phyloP scores from a whole-genome alignment of 1,284 basidiomycete genomes.

The Laetiporus sulphureus region DNA sequence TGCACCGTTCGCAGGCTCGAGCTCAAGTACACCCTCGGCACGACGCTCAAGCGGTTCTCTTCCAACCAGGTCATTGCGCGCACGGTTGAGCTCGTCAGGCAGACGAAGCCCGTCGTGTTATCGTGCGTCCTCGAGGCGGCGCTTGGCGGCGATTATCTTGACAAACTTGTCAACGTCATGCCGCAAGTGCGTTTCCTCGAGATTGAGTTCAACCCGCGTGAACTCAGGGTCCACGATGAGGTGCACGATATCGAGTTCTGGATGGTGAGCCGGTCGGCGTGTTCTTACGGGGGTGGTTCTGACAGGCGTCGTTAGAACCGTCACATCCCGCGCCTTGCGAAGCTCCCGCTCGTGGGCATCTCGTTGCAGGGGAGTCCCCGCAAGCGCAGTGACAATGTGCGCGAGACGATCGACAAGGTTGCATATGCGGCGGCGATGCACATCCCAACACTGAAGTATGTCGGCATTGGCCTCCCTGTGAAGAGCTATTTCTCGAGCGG shows the following conservation, averaged over 20 bases:
- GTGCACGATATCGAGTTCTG: slow-evolving; percentile 11
- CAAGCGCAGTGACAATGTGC: slow-evolving; percentile 3
- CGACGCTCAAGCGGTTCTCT: slow-evolving; percentile 1
- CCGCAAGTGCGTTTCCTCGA: slow-evolving; percentile 16
- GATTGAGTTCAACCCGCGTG: slow-evolving; percentile 10
- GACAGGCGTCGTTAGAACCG: slow-evolving; percentile 10
- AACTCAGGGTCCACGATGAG: background rate
- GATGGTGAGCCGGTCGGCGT: slow-evolving; percentile 12
- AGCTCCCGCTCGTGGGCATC: slow-evolving; percentile 12
- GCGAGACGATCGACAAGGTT: background rate
- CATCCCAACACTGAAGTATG: slow-evolving; percentile 13
- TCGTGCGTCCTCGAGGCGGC: slow-evolving; percentile 13
- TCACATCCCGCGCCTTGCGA: slow-evolving; percentile 13
- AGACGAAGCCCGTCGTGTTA: slow-evolving; percentile 16
- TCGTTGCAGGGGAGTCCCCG: slow-evolving; percentile 7
- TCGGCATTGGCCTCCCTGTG: slow-evolving; percentile 11
- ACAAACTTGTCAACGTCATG: slow-evolving; percentile 13
- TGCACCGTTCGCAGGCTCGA: slow-evolving; percentile 17
- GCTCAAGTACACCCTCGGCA: slow-evolving; percentile 15
- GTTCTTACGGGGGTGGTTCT: background rate
- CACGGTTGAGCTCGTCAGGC: slow-evolving; percentile 15
- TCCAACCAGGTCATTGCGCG: background rate
- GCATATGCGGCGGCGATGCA: slow-evolving; percentile 11
- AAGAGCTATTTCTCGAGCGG: too few relatives aligned
- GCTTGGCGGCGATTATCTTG: slow-evolving; percentile 9